Percentiles rank a stretch among this genome's conserved stretches.
phyloP scores from a whole-genome alignment of 768 basidiomycete species.

The Pulveroboletus sp. region DNA sequence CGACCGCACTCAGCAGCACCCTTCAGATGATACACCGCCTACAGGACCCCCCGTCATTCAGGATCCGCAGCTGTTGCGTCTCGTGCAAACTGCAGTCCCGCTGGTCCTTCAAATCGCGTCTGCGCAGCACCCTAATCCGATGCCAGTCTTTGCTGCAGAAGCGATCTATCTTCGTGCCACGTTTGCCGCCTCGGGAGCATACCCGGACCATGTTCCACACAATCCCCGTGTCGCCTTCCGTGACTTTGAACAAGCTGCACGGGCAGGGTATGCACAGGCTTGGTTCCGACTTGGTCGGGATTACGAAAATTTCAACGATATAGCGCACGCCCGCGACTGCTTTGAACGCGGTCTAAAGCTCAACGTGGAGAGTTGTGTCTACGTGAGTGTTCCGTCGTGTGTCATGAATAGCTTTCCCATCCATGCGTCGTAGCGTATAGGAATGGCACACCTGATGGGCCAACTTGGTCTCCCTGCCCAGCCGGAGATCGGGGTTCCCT shows the following conservation, averaged over 20 bases:
- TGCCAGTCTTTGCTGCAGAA: slow-evolving; percentile 51
- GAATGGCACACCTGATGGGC: slow-evolving; percentile 87
- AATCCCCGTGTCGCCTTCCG: slow-evolving; percentile 81
- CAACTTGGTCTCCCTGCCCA: slow-evolving; percentile 66
- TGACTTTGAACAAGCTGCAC: slow-evolving; percentile 81
- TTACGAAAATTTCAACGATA: slow-evolving; percentile 84
- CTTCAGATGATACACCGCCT: slow-evolving; percentile 39
- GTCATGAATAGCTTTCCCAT: slow-evolving; percentile 4
- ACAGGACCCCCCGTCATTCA: slow-evolving; percentile 50
- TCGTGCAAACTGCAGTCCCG: slow-evolving; percentile 61
- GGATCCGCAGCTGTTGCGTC: slow-evolving; percentile 55
- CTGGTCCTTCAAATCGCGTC: slow-evolving; percentile 56
- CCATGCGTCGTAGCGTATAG: slow-evolving; percentile 59
- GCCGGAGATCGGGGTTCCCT: slow-evolving; percentile 55
- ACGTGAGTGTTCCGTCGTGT: slow-evolving; percentile 44
- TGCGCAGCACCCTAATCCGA: slow-evolving; percentile 31
- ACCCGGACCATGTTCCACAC: slow-evolving; percentile 56
- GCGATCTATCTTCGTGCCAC: slow-evolving; percentile 74
- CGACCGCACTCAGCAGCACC: slow-evolving; percentile 45
- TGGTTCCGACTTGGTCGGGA: slow-evolving; percentile 93
- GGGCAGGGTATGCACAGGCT: slow-evolving; percentile 68
- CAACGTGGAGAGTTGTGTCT: slow-evolving; percentile 74
- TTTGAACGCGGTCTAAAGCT: slow-evolving; percentile 78
- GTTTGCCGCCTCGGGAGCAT: slow-evolving; percentile 67
- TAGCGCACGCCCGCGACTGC: slow-evolving; percentile 70